Base-by-base conservation (phyloP, 768 basidiomycete species). In the Termitomyces titanicus region DNA sequence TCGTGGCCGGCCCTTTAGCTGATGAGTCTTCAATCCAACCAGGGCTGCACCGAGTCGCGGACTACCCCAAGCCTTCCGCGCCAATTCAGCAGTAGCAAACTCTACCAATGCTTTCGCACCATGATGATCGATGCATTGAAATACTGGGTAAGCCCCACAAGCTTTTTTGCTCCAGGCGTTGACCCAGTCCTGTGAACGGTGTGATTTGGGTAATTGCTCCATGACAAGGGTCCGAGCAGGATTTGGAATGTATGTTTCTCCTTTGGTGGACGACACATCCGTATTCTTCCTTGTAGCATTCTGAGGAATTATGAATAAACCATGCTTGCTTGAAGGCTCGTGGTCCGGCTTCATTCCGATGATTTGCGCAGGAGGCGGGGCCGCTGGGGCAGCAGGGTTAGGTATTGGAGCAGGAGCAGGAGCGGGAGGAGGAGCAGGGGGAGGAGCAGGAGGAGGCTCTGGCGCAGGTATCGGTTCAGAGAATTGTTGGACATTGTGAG, bases 141-240 rank as follows among this genome's bases (percentile, higher is more conserved):
- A 72, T 22, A 74, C 67, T 8, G 80, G 78, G 22, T 63, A 56
- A 17, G 68, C 63, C 0, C 66, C 70, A 46, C 71, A 75, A 5
- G 72, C 76, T 40, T 61, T 61, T 52, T 69, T 71, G 52, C 72
- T 69, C 80, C 83, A 84, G 18, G 58, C 62, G 38, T 70, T 69
- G 33, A 79, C 66, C 60, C 73, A 82, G 22, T 72, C 70, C 4
- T 59, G 61, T 5, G 68, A 74, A 43, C 81, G 77, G 59, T 75
- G 71, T 3, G 72, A 63, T 56, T 79, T 81, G 1, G 82, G 83
- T 5, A 85, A 67, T 50, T 77, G 75, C 58, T 84, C 81, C 68
- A 85, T 75, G 24, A 85, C 79, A 27, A 85, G 66, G 1, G 82
- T 81, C 13, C 79, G 72, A 2, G 76, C 68, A 5, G 77, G 77